phyloP scores from a whole-genome alignment of 2,329 filamentous ascomycete genomes.

The Decorospora gaudefroyi region DNA sequence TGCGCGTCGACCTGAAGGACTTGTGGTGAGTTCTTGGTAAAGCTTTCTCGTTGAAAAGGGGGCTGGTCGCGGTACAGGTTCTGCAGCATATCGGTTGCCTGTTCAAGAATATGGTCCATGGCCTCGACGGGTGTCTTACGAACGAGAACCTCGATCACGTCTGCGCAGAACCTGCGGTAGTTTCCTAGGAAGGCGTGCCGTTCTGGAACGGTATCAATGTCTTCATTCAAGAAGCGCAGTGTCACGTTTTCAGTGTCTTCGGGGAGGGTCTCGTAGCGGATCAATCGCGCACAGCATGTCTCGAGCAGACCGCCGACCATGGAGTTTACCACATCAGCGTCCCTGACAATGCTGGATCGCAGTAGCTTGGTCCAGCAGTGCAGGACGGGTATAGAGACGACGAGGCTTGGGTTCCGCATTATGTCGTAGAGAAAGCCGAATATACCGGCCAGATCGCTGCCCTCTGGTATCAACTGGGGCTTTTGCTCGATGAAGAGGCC shows the following conservation, averaged over 20 bases:
- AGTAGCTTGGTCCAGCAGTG: constrained; percentile 88
- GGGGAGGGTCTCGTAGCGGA: constrained; percentile 85
- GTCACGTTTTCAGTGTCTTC: constrained; percentile 80
- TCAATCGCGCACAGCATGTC: constrained; percentile 77
- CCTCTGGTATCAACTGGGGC: constrained; percentile 66
- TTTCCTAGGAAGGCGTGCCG: constrained; percentile 94
- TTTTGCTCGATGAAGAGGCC: constrained; percentile 83
- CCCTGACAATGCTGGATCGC: constrained; percentile 69
- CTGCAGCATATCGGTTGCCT: constrained; percentile 73
- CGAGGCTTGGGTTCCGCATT: constrained; percentile 81
- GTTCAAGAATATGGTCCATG: constrained; percentile 80
- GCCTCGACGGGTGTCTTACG: constrained; percentile 81
- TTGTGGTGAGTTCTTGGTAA: constrained; percentile 70
- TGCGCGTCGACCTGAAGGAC: constrained; percentile 83
- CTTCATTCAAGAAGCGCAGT: constrained; percentile 81
- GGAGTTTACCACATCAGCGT: constrained; percentile 62
- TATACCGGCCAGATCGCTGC: constrained; percentile 72
- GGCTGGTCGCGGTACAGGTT: constrained; percentile 74
- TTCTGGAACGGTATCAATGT: constrained; percentile 93
- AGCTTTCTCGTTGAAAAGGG: constrained; percentile 60
- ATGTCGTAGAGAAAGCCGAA: constrained; percentile 79
- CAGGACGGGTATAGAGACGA: constrained; percentile 89
- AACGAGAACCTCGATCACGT: constrained; percentile 85
- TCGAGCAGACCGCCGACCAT: constrained; percentile 78
- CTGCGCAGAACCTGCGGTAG: constrained; percentile 86